Evolutionary conservation across 352 stramenopile genomes (phyloP), one percentile per base, ranked within the genome.

Genomic region (Phytophthora foliorum): DNA sequence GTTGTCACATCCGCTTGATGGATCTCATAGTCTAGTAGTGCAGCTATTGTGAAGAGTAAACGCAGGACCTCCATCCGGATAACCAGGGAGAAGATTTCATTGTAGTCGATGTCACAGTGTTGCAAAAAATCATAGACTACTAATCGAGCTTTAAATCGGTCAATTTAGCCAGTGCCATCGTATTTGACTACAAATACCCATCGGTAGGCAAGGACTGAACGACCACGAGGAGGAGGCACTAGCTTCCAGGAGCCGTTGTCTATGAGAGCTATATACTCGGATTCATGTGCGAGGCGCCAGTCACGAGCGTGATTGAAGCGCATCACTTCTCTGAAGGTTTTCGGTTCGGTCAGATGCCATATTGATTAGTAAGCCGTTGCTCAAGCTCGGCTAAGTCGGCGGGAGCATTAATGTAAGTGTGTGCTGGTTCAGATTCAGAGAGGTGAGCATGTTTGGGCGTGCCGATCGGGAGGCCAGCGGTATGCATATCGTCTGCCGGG

Each of bases 1-100:
- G 32, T 63, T 44, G 57, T 69, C 4, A 69, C 61, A 57, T 63
- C 61, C 42, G 52, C 63, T 32, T 63, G 50, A 46, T 69, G 41
- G 8, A 69, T 63, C 34, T 57, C 52, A 25, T 32, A 44, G 36
- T 63, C 44, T 13, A 57, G 44, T 32, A 63, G 41, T 16, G 52
- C 52, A 24, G 41, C 51, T 34, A 69, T 63, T 6, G 61, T 42
- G 2, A 63, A 44, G 2, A 69, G 61, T 11, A 69, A 19, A 4
- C 31, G 50, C 9, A 57, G n/a, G 10, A 57, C 50, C 13, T 57
- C 50, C 50, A 57, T 45, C 9, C 32, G 50, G 50, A 57, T 57
- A 5, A 57, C 50, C n/a, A n/a, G 29, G 8, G 29, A 45, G 32
- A 57, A 57, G 13, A 45, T 46, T 21, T 57, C 50, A 21, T 57